Conservation (phyloP, 257 asterid species). For the Craterostigma plantagineum region DNA sequence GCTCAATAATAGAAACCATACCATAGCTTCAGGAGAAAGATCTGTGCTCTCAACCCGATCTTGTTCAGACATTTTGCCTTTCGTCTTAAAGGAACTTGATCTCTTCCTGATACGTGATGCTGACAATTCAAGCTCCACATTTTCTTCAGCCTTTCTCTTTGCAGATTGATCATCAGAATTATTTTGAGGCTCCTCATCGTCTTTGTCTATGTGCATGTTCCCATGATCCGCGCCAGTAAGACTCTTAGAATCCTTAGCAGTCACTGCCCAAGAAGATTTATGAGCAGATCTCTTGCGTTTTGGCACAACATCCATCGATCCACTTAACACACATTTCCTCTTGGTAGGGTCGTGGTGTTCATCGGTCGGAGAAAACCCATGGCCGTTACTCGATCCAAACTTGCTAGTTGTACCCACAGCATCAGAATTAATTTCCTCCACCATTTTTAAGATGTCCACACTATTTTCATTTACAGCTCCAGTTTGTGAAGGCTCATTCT, state of each 20-base stretch:
- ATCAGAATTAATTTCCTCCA: constrained; percentile 67
- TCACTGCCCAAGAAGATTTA: constrained; percentile 28
- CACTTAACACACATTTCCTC: constrained; percentile 36
- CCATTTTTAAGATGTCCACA: constrained; percentile 75
- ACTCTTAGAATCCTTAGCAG: constrained; percentile 27
- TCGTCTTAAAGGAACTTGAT: constrained; percentile 33
- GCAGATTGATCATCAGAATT: no score
- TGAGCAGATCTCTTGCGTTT: constrained; percentile 58
- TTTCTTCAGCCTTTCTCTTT: no score
- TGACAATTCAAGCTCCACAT: constrained; percentile 35
- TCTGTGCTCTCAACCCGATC: constrained; percentile 20
- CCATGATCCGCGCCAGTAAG: constrained; percentile 15
- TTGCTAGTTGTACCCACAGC: constrained; percentile 29
- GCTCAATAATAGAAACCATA: constrained; percentile 14
- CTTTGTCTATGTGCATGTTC: no score
- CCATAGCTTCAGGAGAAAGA: constrained; percentile 36
- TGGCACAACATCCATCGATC: constrained; percentile 48
- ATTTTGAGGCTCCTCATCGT: no score
- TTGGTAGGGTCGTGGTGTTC: constrained; percentile 22
- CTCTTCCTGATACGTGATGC: constrained; percentile 27
- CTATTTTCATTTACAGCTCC: constrained; percentile 27
- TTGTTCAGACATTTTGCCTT: constrained; percentile 35
- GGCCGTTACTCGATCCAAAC: constrained; percentile 60
- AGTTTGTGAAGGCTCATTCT: constrained; percentile 30
- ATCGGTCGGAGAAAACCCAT: constrained; percentile 20